A percentile compares a stretch with the other conserved stretches of the same genome.
Evolutionary conservation across 2,329 filamentous ascomycete species (phyloP).

Genomic region (Colletotrichum endophyticum): DNA sequence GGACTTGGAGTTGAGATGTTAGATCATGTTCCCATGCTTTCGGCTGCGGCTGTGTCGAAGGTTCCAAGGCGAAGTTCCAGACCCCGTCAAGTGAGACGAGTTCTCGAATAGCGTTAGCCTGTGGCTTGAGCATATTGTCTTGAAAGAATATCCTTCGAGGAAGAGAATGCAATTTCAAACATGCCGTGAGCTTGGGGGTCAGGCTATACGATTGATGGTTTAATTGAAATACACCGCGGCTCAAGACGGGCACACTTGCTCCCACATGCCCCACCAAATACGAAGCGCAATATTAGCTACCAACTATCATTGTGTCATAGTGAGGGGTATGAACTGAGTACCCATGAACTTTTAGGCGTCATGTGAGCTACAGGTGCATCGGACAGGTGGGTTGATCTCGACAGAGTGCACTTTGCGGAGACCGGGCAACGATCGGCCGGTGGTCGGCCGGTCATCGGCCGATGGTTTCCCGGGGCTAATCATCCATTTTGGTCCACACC

Average conservation of each 20-base stretch:
- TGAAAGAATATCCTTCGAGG: not conserved
- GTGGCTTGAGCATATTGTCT: constrained; percentile 22
- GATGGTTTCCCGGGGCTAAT: not conserved
- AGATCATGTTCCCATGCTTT: constrained; percentile 31
- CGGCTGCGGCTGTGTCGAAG: constrained; percentile 6
- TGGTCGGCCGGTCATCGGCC: not conserved
- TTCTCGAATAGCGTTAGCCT: constrained; percentile 16
- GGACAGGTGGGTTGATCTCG: not conserved
- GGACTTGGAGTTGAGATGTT: constrained; percentile 20
- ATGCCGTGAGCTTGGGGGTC: not conserved
- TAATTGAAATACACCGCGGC: not conserved
- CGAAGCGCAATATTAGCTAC: not conserved
- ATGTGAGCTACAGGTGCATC: not conserved
- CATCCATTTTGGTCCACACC: not conserved
- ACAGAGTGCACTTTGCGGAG: not conserved
- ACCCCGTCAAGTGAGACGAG: constrained; percentile 25
- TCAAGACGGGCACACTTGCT: not conserved
- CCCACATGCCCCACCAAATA: not conserved
- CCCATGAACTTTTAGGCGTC: not conserved
- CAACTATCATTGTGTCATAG: not conserved
- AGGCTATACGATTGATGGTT: not conserved
- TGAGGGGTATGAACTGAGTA: not conserved
- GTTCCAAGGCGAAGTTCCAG: constrained; percentile 26
- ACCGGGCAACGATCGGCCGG: not conserved
- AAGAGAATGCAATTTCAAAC: not conserved